A percentile compares a stretch with the other conserved stretches of the same genome.
Conservation (phyloP, 768 basidiomycete species). For the Ramaria rubella region DNA sequence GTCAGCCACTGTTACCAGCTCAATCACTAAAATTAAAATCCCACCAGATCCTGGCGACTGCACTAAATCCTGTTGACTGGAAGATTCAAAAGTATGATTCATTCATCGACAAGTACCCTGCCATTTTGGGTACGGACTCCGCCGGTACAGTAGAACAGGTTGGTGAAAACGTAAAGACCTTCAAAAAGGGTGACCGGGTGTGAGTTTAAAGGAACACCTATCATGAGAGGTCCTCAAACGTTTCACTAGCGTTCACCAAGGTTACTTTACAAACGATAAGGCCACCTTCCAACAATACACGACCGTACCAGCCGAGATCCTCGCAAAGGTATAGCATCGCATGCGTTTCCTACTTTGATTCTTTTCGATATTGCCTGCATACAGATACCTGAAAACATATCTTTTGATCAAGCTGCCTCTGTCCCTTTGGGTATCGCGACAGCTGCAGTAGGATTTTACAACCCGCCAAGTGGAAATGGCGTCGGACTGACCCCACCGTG, state of each 20-base stretch:
- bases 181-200: too few species aligned
- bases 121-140: neutral
- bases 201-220: too few species aligned
- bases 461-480: constrained; percentile 24
- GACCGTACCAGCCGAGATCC: neutral
- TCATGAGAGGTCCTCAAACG: neutral
- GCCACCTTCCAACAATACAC: neutral
- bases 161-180: neutral
- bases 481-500: constrained; percentile 34
- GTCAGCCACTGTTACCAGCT: neutral
- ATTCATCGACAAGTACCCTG: neutral
- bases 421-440: constrained; percentile 43
- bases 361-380: constrained; percentile 12
- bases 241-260: neutral
- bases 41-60: constrained; percentile 42
- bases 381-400: neutral
- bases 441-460: constrained; percentile 47
- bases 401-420: constrained; percentile 5
- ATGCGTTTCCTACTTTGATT: neutral
- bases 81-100: neutral
- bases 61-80: neutral
- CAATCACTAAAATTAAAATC: neutral
- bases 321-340: neutral
- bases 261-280: neutral
- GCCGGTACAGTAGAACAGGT: neutral